Evolutionary conservation across 768 basidiomycete species (phyloP).

Genomic region (Termitomyces sp.): DNA sequence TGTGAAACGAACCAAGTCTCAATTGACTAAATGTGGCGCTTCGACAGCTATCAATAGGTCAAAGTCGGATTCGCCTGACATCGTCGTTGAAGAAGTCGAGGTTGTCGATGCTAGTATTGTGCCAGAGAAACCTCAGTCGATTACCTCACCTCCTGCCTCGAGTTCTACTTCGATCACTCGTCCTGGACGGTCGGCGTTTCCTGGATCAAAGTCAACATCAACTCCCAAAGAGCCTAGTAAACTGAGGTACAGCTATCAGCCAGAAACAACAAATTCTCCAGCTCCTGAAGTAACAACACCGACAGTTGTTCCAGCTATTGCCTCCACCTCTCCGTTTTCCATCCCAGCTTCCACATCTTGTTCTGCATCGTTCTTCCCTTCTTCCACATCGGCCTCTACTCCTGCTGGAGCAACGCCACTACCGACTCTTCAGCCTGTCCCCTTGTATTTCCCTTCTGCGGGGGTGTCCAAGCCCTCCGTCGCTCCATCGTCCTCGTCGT

Average conservation of each 20-base stretch:
- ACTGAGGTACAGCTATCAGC: slow-evolving; percentile 64
- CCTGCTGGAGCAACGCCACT: neutral
- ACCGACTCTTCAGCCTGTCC: neutral
- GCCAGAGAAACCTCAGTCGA: slow-evolving; percentile 11
- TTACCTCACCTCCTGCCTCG: neutral
- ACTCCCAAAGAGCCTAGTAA: slow-evolving; percentile 77
- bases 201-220: slow-evolving; percentile 39
- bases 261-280: slow-evolving; percentile 32
- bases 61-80: slow-evolving; percentile 11
- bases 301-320: neutral
- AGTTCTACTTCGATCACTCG: slow-evolving; percentile 11
- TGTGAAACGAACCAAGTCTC: slow-evolving; percentile 47
- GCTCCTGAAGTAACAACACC: neutral
- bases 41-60: slow-evolving; percentile 5
- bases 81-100: slow-evolving; percentile 27
- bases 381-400: neutral
- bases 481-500: neutral
- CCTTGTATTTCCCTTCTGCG: neutral
- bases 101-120: slow-evolving; percentile 20
- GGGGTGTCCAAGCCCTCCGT: neutral
- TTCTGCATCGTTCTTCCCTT: neutral
- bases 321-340: neutral
- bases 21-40: slow-evolving; percentile 17
- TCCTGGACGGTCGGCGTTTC: slow-evolving; percentile 18
- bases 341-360: neutral